Percentiles rank a stretch among this genome's conserved stretches.
Conservation (phyloP, 495 filamentous ascomycete species). For the Aspergillus mulundensis region DNA sequence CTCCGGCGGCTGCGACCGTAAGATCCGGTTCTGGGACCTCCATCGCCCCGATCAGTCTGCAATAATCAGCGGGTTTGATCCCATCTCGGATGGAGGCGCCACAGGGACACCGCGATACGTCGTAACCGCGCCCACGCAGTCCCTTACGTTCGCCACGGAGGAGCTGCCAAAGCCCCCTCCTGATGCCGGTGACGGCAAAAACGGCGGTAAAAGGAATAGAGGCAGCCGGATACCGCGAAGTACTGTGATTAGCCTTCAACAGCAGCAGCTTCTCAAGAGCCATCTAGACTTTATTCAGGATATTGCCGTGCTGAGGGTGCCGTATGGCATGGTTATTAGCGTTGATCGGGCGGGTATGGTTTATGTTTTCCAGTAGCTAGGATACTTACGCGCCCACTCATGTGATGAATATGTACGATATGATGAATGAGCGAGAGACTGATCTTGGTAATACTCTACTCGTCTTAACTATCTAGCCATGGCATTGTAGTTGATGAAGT, state of each 20-base stretch:
- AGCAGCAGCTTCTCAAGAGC: slow-evolving; percentile 77
- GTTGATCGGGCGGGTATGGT: slow-evolving; percentile 89
- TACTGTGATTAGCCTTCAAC: slow-evolving; percentile 84
- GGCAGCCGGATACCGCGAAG: slow-evolving; percentile 59
- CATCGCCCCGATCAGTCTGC: slow-evolving; percentile 64
- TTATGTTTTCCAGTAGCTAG: slow-evolving; percentile 71
- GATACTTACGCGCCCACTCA: neutral
- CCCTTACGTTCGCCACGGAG: slow-evolving; percentile 70
- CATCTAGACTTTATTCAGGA: slow-evolving; percentile 89
- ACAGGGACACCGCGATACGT: slow-evolving; percentile 63
- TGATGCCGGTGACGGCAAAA: slow-evolving; percentile 25
- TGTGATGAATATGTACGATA: neutral
- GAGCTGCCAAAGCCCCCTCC: slow-evolving; percentile 49
- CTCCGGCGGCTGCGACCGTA: slow-evolving; percentile 83
- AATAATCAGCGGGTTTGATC: slow-evolving; percentile 73
- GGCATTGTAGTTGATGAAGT: too few relatives aligned
- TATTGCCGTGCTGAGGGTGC: slow-evolving; percentile 79
- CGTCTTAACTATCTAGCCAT: too few relatives aligned
- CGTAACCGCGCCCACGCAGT: slow-evolving; percentile 61
- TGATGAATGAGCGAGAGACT: neutral
- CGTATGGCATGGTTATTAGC: slow-evolving; percentile 88
- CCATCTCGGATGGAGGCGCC: slow-evolving; percentile 51
- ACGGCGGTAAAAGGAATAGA: slow-evolving; percentile 32
- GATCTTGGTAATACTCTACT: neutral
- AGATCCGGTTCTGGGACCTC: slow-evolving; percentile 90